A percentile compares a stretch with the other conserved stretches of the same genome.
These are phyloP conservation scores for Clonostachys chloroleuca DNA, from an alignment of 2,329 filamentous ascomycete species.

Conservation along the genomic window DNA sequence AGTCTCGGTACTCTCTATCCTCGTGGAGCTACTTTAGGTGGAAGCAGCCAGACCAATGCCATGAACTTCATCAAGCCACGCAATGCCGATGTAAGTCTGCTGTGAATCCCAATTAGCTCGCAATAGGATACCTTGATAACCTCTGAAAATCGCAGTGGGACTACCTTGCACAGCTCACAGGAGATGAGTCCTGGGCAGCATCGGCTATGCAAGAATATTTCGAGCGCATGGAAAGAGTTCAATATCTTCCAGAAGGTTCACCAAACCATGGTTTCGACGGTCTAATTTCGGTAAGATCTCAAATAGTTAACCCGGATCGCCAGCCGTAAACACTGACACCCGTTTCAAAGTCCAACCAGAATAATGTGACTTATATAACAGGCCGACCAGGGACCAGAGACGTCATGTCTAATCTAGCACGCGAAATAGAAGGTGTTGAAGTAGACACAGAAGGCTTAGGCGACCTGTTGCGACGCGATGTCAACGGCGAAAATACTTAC, in stretches of 20 bases:
- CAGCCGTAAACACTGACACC: no score
- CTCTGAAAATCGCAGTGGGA: constrained; percentile 8
- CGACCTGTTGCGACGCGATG: constrained; percentile 15
- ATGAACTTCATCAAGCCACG: constrained; percentile 3
- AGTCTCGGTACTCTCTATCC: constrained; percentile 4
- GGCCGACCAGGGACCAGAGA: no score
- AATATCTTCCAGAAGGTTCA: constrained; percentile 23
- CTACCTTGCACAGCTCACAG: constrained; percentile 29
- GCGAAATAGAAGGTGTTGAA: no score
- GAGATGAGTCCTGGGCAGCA: constrained; percentile 33
- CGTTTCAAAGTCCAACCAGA: no score
- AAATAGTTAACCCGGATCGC: no score
- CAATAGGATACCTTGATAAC: no score
- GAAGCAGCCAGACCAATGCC: constrained; percentile 3
- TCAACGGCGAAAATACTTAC: neutral
- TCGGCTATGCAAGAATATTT: constrained; percentile 33
- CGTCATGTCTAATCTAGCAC: no score
- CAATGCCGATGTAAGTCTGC: neutral
- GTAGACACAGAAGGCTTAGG: constrained; percentile 4
- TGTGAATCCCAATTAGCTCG: no score
- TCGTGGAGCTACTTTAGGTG: constrained; percentile 4
- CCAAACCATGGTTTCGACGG: constrained; percentile 35
- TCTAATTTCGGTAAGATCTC: no score
- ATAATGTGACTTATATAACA: no score
- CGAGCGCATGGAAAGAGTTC: constrained; percentile 32